Percentiles rank a stretch among this genome's conserved stretches.
phyloP scores from a whole-genome alignment of 2,329 filamentous ascomycete species.

The Pseudocercospora musae region DNA sequence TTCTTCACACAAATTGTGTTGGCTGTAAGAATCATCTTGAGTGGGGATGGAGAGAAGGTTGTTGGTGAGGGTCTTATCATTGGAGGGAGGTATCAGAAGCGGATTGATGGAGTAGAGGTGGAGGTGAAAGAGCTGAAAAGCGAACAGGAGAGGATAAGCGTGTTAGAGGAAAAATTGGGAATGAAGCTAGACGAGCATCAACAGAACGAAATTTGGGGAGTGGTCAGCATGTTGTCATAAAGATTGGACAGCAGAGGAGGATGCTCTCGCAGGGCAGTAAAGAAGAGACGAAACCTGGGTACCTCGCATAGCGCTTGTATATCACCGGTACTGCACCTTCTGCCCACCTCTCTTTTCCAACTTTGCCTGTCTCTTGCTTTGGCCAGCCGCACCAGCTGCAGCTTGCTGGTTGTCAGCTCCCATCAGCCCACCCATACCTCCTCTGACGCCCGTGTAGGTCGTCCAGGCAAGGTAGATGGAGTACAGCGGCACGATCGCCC shows the following conservation, averaged over 20 bases:
- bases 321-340: constrained; percentile 46
- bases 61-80: constrained; percentile 40
- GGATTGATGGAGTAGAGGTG: constrained; percentile 43
- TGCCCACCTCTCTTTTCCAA: constrained; percentile 53
- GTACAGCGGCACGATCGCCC: constrained; percentile 49
- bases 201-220: constrained; percentile 36
- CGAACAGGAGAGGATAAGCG: constrained; percentile 43
- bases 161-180: constrained; percentile 44
- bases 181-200: constrained; percentile 42
- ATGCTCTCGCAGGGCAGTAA: not conserved
- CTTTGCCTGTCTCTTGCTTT: constrained; percentile 51
- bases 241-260: not conserved
- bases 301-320: not conserved
- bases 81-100: constrained; percentile 45
- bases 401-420: constrained; percentile 36
- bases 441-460: constrained; percentile 45
- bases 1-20: constrained; percentile 56
- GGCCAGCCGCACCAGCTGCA: constrained; percentile 30
- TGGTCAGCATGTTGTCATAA: constrained; percentile 13
- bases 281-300: not conserved
- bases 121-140: constrained; percentile 39
- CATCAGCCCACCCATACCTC: constrained; percentile 42
- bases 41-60: constrained; percentile 35
- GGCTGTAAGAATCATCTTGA: constrained; percentile 53
- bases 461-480: constrained; percentile 45